A percentile compares a stretch with the other conserved stretches of the same genome.
Evolutionary conservation across 2,329 filamentous ascomycete species (phyloP).

Genomic region (Corniculantispora saksenae): DNA sequence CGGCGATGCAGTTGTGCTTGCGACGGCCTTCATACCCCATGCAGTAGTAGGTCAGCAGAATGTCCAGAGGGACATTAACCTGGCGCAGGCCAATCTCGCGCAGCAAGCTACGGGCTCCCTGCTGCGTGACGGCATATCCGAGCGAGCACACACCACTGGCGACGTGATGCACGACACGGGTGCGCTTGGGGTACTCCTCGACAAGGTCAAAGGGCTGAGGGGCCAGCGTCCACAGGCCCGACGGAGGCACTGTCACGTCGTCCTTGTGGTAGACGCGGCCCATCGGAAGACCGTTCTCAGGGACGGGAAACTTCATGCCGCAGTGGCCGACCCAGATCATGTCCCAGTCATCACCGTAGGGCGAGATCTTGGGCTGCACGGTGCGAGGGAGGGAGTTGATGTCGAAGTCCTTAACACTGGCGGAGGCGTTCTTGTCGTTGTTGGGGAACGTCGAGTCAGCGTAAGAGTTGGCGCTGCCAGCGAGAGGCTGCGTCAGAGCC

Average conservation of each 20-base stretch:
- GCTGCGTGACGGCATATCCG: conserved; percentile 45
- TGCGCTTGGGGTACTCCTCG: conserved; percentile 38
- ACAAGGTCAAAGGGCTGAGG: conserved; percentile 35
- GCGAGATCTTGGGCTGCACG: conserved; percentile 31
- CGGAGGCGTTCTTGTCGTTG: conserved; percentile 14
- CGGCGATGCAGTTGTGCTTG: conserved; percentile 40
- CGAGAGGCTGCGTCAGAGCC: conserved; percentile 32
- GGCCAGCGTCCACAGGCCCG: conserved; percentile 32
- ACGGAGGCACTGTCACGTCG: conserved; percentile 36
- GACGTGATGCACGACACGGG: conserved; percentile 42
- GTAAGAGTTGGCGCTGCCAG: conserved; percentile 16
- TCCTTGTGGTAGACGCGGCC: conserved; percentile 30
- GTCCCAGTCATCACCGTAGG: conserved; percentile 52
- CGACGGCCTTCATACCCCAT: conserved; percentile 36
- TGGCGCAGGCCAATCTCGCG: conserved; percentile 38
- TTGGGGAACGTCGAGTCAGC: conserved; percentile 27
- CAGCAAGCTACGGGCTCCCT: conserved; percentile 42
- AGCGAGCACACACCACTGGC: conserved; percentile 40
- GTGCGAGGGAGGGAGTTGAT: conserved; percentile 22
- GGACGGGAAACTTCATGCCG: conserved; percentile 33
- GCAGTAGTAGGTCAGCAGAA: conserved; percentile 48
- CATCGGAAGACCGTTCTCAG: conserved; percentile 26
- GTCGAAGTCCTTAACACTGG: conserved; percentile 18
- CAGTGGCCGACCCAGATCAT: conserved; percentile 52
- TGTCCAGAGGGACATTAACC: conserved; percentile 43